Base-by-base conservation (phyloP, 306 rosid genomes). In the Vachellia collinsii region DNA sequence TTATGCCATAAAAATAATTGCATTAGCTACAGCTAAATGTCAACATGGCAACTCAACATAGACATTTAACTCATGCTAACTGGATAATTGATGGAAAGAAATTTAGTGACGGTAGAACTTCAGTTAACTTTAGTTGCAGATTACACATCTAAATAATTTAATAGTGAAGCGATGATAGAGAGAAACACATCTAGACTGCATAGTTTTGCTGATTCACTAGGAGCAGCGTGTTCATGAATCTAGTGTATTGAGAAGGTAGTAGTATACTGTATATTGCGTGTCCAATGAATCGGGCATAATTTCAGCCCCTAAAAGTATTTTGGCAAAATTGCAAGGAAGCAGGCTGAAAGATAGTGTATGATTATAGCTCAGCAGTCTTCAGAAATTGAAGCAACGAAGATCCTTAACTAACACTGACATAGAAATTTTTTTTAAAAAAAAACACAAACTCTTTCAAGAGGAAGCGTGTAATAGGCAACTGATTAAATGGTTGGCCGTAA, bases 401-500 rank as follows among this genome's bases (percentile, higher is more conserved):
- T 64, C 58, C 66, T 22, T 11, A 41, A 13, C 11, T 6, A 34
- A 34, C 17, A 77, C 25, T 46, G 39, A 58, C 72, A 67, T 39
- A 14, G 42, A 34, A 59, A 29, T 14, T 42, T 11, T 59, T 1
- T 3, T 0, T 4, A 14, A 48, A 48, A 43, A 42, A 25, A 47
- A n/a, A n/a, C n/a, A n/a, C n/a, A n/a, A n/a, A n/a, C 17, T 2
- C 74, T 80, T 80, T 84, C 78, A 79, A 70, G 47, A 11, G 53
- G 43, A 37, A 44, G 69, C 77, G 56, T 22, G 67, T 37, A 54
- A 47, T 7, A 71, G 61, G 61, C 22, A 56, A 72, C 68, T 72
- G 9, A 72, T 72, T 69, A 44, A 10, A 64, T 81, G 76, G 20
- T 80, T 77, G 54, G 54, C 56, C 41, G 50, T 19, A 56, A 56